Evolutionary conservation across 768 basidiomycete genomes (phyloP), one percentile per base, ranked within the genome.

Genomic region (Psilocybe azurescens): DNA sequence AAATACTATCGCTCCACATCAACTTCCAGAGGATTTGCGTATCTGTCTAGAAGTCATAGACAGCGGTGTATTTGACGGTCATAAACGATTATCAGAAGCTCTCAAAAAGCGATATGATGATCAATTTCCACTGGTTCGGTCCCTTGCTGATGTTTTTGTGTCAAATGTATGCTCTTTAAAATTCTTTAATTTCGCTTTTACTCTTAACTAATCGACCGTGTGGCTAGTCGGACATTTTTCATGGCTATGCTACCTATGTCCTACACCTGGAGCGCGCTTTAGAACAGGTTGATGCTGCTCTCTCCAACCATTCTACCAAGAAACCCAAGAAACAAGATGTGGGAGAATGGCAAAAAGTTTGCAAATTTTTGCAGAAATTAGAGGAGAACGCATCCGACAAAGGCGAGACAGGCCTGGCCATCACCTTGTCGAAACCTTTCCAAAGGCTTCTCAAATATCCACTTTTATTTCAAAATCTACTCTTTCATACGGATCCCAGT

Each of bases 361-460:
- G 91, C 78, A 86, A 86, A 66, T 83, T 84, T 58, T 75, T 94
- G 53, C 89, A 89, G 69, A 85, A 83, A 51, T 81, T 97, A 16
- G 97, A 99, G 75, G 86, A 89, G 67, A 77, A 78, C 28, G 94
- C 97, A 1, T 81, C 82, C 50, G 92, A 93, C 59, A 91, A 91
- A 70, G 96, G 95, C 60, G 97, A 98, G 78, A 95, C 94, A 1
- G 95, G 95, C 2, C 82, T 99, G 58, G 91, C 94, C 38, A 99
- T 99, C 72, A 94, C 94, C 0, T 81, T 99, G 9, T 96, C 94
- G 18, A 99, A 99, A 73, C 97, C 97, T 2, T 97, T 99, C 79
- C 97, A 99, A 72, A 87, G 97, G 46, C 81, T 99, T 36, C 86
- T 97, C 72, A 99, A 99, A 74, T 97, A 99, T 74, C 97, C 97